Base-by-base conservation (phyloP, 2,329 filamentous ascomycete genomes). In the Huntiella moniliformis region DNA sequence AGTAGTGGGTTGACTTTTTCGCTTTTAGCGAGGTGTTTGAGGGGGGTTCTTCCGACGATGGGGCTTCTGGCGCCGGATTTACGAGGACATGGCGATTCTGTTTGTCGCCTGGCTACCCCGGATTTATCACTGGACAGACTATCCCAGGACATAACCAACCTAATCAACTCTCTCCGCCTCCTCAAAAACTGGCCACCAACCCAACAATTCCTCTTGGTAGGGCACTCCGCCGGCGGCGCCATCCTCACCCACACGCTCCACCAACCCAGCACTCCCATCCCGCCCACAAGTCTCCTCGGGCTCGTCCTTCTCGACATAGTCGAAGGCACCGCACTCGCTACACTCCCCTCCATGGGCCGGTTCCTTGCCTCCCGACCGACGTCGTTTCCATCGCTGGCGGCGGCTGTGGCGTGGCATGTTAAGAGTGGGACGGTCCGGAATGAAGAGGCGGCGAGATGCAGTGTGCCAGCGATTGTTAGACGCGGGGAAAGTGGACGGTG, bases 291-390 rank as follows among this genome's bases (percentile, higher is more conserved):
- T 18, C 60, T 96, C 1, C 66, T 96, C 12, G 91, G 84, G 15
- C 94, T 88, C 61, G 83, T 78, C 3, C 87, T 96, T 5, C 67
- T 98, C 12, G 91, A 98, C 61, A 85, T 98, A 4, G 91, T 98
- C 22, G 91, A 98, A 62, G 83, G 91, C 8, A 93, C 84, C 0
- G 91, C 91, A 32, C 88, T 98, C 61, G 91, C 96, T 59, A 88
- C 91, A 2, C 68, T 98, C 45, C 78, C 86, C 60, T 87, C 82
- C 60, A 98, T 98, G 91, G 81, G 91, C 53, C 81, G 79, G 3
- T 95, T 95, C 60, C 71, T 98, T 15, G 78, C 82, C 1, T 86
- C 79, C 4, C 73, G 91, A 16, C 91, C 91, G 0, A 66, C 68
- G 6, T 74, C 77, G 2, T 98, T 98, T 56, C 67, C 75, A n/a